Evolutionary conservation across 306 rosid genomes (phyloP).

Genomic region (Vigna trinervia): DNA sequence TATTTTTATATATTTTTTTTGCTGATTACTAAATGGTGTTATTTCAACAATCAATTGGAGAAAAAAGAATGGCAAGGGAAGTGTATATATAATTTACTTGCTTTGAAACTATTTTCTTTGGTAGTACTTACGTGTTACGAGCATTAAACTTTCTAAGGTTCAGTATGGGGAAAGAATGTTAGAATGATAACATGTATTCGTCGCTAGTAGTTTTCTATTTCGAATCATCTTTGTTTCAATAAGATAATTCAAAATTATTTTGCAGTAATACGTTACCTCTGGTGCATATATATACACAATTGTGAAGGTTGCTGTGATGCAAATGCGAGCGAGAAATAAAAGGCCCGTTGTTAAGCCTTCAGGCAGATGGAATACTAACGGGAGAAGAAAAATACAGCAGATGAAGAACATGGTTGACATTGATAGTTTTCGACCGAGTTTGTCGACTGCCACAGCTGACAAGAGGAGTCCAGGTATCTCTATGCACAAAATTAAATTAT

Average conservation of each 20-base stretch:
- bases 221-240: constrained; percentile 9
- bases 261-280: constrained; percentile 65
- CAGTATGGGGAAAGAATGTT: neutral
- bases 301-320: constrained; percentile 89
- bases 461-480: constrained; percentile 91
- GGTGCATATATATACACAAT: constrained; percentile 93
- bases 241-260: constrained; percentile 32
- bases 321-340: constrained; percentile 94
- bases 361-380: constrained; percentile 68
- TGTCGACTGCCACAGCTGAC: constrained; percentile 84
- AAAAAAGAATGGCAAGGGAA: neutral
- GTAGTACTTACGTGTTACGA: neutral
- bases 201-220: neutral
- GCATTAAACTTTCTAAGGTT: neutral
- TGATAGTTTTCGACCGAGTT: constrained; percentile 84
- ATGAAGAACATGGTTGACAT: constrained; percentile 90
- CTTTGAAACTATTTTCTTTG: neutral
- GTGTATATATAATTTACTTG: constrained; percentile 17
- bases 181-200: neutral
- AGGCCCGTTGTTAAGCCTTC: constrained; percentile 72
- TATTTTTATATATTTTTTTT: neutral
- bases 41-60: neutral
- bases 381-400: constrained; percentile 81
- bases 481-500: constrained; percentile 53
- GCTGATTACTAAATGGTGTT: neutral